Percentiles rank a stretch among this genome's conserved stretches.
Evolutionary conservation across 805 yeast species (phyloP).

Genomic region (Candida easanensis): DNA sequence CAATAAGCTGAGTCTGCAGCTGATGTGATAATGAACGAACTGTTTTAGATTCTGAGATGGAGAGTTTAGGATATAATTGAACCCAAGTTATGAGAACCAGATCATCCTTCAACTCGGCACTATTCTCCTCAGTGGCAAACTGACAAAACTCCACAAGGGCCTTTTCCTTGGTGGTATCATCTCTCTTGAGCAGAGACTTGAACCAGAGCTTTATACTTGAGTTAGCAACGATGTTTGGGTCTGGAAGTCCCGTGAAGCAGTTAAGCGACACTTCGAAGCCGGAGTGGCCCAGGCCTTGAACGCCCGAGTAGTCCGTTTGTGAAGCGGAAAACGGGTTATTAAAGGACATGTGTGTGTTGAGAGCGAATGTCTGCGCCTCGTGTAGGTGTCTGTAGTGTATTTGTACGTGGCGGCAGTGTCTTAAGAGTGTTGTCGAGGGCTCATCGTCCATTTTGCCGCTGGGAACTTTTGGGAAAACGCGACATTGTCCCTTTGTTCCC

Average conservation of each 20-base stretch:
- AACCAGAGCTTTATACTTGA: constrained; percentile 60
- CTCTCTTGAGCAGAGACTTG: constrained; percentile 74
- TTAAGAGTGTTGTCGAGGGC: not conserved
- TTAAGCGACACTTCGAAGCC: constrained; percentile 61
- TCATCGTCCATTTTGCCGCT: not conserved
- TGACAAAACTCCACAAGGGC: constrained; percentile 57
- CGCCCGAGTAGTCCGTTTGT: constrained; percentile 10
- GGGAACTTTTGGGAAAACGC: not conserved
- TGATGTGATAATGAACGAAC: constrained; percentile 65
- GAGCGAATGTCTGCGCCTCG: not conserved
- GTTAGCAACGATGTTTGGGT: constrained; percentile 48
- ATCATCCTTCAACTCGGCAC: constrained; percentile 44
- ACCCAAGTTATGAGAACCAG: constrained; percentile 63
- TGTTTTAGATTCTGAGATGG: constrained; percentile 65
- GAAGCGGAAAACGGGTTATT: constrained; percentile 24
- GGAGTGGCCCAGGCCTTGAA: constrained; percentile 35
- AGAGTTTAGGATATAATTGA: constrained; percentile 76
- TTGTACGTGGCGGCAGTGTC: not conserved
- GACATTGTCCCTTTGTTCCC: no score
- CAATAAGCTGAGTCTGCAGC: constrained; percentile 55
- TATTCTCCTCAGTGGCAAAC: constrained; percentile 25
- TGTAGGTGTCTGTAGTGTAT: not conserved
- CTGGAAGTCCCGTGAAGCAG: constrained; percentile 78
- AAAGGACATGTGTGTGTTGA: constrained; percentile 20
- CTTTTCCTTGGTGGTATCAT: constrained; percentile 81